These are phyloP conservation scores for Nosema muscidifuracis DNA, from an alignment of 371 early-diverging fungal species.

Conservation along the genomic window DNA sequence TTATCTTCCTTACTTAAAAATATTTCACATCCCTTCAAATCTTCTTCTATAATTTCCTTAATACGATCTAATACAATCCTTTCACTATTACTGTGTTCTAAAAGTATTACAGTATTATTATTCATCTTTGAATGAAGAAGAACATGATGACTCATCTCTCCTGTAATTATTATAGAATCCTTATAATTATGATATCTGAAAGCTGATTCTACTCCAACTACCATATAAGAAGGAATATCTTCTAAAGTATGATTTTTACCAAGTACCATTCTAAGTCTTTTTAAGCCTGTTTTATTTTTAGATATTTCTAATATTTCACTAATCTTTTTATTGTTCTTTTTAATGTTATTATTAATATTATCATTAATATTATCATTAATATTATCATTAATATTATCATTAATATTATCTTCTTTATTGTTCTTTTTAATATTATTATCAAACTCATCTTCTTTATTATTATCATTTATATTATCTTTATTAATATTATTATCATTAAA, in stretches of 20 bases:
- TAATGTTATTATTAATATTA: constrained; percentile 16
- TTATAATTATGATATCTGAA: constrained; percentile 66
- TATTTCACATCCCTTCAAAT: constrained; percentile 34
- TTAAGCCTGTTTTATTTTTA: constrained; percentile 11
- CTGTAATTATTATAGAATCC: constrained; percentile 76
- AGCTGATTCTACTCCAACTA: constrained; percentile 84
- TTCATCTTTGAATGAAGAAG: constrained; percentile 70
- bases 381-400: constrained; percentile 3
- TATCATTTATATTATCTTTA: too few species aligned
- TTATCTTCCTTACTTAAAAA: constrained; percentile 51
- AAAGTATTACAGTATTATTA: constrained; percentile 74
- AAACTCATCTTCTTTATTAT: neutral
- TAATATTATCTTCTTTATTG: constrained; percentile 12
- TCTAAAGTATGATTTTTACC: too few species aligned
- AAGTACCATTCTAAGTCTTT: constrained; percentile 17
- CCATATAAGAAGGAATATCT: constrained; percentile 64
- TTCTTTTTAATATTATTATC: neutral
- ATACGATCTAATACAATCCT: constrained; percentile 71
- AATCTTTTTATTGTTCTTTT: constrained; percentile 10
- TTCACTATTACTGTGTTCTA: constrained; percentile 84
- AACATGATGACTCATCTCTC: constrained; percentile 85
- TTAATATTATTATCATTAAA: too few species aligned
- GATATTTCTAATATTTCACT: constrained; percentile 14
- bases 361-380: constrained; percentile 15
- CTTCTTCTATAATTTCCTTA: constrained; percentile 19